Evolutionary conservation across 495 filamentous ascomycete species (phyloP), one percentile per base, ranked within the genome.

Genomic region (Schizothecium vesticola): DNA sequence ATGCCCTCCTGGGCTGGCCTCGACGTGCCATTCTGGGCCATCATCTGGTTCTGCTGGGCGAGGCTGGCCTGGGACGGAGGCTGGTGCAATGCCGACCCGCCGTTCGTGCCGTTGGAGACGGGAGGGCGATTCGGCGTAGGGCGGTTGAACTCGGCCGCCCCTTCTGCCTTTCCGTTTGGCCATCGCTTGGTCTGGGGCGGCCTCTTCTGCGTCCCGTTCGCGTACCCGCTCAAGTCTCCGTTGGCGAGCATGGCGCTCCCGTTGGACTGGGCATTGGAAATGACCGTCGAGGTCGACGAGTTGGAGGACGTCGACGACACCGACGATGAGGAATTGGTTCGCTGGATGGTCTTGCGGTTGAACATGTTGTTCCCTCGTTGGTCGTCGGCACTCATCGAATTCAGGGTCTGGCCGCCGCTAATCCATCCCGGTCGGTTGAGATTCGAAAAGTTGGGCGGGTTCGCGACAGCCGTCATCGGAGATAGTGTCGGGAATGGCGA

Each of bases 391-490:
- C 89, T 91, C 87, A 95, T 93, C 69, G 90, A 85, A 82, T 88
- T 90, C 69, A 92, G 83, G 70, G 86, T 85, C 85, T 91, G 86
- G 78, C 87, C 88, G 82, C 87, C 87, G 87, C 89, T 89, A 89
- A 85, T 81, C 88, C 87, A 90, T 88, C 83, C 82, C 79, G 86
- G 80, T 68, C 88, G 83, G 67, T 82, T 86, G 71, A 82, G 79
- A 68, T 83, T 83, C 83, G 93, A 89, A 79, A 97, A 93, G 80
- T 89, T 94, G 79, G 92, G 92, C 70, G 91, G 93, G 82, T 88
- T 92, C 75, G 93, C 95, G 81, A 99, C 94, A 80, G 95, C 95
- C 86, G 95, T 99, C 95, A 99, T 99, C 43, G 77, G 73, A 74
- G 76, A 76, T 73, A 69, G 68, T 62, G 71, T 69, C 67, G 67